A percentile compares a stretch with the other conserved stretches of the same genome.
phyloP scores from a whole-genome alignment of 2,329 filamentous ascomycete species.

The Lasiodiplodia theobromae region DNA sequence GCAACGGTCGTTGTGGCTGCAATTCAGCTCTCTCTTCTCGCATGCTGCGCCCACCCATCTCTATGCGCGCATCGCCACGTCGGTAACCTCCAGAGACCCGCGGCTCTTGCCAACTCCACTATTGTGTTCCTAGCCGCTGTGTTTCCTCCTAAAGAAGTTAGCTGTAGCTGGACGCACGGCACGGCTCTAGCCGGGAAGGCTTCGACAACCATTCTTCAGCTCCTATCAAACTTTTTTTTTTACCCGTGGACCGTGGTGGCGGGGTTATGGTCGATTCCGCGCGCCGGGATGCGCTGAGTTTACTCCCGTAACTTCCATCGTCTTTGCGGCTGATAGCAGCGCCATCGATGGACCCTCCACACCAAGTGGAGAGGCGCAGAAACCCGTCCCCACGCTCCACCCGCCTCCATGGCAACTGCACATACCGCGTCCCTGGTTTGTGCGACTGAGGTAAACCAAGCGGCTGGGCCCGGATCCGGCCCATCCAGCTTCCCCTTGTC shows the following conservation, averaged over 20 bases:
- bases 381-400: not conserved
- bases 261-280: too few relatives aligned
- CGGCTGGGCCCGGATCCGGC: not conserved
- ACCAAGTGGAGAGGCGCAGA: not conserved
- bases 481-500: not conserved
- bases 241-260: not conserved
- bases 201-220: not conserved
- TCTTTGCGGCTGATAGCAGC: not conserved
- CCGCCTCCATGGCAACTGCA: not conserved
- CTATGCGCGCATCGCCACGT: not conserved
- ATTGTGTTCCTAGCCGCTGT: not conserved
- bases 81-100: not conserved
- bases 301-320: not conserved
- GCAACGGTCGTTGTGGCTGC: not conserved
- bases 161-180: not conserved
- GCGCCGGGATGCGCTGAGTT: too few relatives aligned
- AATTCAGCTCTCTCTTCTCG: not conserved
- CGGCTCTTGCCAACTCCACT: not conserved
- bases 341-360: not conserved
- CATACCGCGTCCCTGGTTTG: not conserved
- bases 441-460: not conserved
- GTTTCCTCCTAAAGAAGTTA: not conserved
- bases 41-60: too few relatives aligned
- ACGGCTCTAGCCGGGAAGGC: not conserved
- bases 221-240: not conserved